Base-by-base conservation (phyloP, 805 yeast species). In the Lachancea sp. region DNA sequence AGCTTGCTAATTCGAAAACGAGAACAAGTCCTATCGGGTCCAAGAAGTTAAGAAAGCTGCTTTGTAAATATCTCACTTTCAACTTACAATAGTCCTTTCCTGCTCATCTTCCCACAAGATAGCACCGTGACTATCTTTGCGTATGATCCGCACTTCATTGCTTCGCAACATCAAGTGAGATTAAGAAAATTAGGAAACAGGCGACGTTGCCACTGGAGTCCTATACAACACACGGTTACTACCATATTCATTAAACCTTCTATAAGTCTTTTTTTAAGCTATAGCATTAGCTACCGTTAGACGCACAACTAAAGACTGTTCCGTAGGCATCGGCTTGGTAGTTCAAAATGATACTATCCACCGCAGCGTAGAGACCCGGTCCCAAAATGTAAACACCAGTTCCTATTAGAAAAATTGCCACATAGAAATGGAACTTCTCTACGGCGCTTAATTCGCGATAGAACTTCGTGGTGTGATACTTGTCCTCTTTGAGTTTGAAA, bases 361-460 rank as follows among this genome's bases (percentile, higher is more conserved):
- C 65, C 17, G 77, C 68, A 12, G 80, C 72, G 44, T 77, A 77
- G 4, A 70, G 58, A 9, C 83, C 83, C 0, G 81, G 81, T 0
- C 81, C 83, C 36, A 77, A 57, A 36, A 77, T 70, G 54, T 73
- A 77, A 36, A 75, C 42, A 3, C 83, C 83, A 34, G 70, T 59
- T 3, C 52, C 45, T 24, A 76, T 70, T 45, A 77, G 56, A 4
- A 55, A 39, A 21, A 68, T 42, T 42, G 70, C 66, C 23, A 63
- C 29, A 7, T 56, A 38, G 36, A 67, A 61, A 51, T 70, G 69
- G 19, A 70, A 9, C 46, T 69, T 69, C 21, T 63, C 67, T 30
- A 46, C 11, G 1, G 50, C 9, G 3, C 61, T 49, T 15, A 68
- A 60, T n/a, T 32, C 17, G 2, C 47, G 42, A 38, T 56, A 50